These are phyloP conservation scores for Paramarasmius palmivorus DNA, from an alignment of 1,284 basidiomycete species.

Conservation along the genomic window DNA sequence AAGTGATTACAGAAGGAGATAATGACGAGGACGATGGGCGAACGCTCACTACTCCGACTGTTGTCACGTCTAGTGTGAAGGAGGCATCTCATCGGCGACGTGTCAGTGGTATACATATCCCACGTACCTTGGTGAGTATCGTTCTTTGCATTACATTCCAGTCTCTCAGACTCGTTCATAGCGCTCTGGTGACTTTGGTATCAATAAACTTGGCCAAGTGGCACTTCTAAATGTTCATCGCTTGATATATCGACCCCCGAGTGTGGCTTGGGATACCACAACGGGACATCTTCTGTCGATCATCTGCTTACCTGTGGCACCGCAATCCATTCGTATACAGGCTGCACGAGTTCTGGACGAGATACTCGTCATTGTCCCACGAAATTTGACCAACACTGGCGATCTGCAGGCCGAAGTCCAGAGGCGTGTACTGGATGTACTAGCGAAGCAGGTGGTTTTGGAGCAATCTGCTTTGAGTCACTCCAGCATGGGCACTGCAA, in stretches of 20 bases:
- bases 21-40: slow-evolving; percentile 37
- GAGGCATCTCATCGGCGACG: slow-evolving; percentile 63
- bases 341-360: slow-evolving; percentile 86
- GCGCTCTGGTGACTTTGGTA: slow-evolving; percentile 84
- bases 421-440: slow-evolving; percentile 78
- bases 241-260: slow-evolving; percentile 76
- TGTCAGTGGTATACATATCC: slow-evolving; percentile 83
- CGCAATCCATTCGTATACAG: slow-evolving; percentile 83
- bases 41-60: slow-evolving; percentile 39
- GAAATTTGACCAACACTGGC: slow-evolving; percentile 61
- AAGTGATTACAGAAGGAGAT: slow-evolving; percentile 36
- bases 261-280: slow-evolving; percentile 84
- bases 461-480: slow-evolving; percentile 35
- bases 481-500: slow-evolving; percentile 49
- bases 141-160: background rate
- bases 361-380: slow-evolving; percentile 70
- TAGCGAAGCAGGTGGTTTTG: slow-evolving; percentile 78
- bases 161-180: slow-evolving; percentile 26
- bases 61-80: slow-evolving; percentile 9
- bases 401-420: slow-evolving; percentile 75
- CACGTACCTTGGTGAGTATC: slow-evolving; percentile 66
- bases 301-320: slow-evolving; percentile 64
- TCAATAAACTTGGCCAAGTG: slow-evolving; percentile 82
- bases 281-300: slow-evolving; percentile 80
- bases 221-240: slow-evolving; percentile 83